Evolutionary conservation across 2,329 filamentous ascomycete genomes (phyloP), one percentile per base, ranked within the genome.

Genomic region (Xylaria sp.): DNA sequence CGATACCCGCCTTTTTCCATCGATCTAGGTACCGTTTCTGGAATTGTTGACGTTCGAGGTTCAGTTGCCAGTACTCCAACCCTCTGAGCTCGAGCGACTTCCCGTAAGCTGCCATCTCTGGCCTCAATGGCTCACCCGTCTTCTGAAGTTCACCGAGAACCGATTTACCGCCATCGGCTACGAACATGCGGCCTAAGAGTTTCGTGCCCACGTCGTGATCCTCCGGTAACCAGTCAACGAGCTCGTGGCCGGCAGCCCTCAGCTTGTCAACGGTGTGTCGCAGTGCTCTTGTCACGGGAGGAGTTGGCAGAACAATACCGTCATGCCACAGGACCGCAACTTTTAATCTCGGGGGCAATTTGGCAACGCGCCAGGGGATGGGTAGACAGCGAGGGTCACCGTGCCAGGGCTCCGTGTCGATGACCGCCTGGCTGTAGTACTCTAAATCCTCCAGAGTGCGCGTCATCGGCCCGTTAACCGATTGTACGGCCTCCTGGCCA

Each of bases 281-380:
- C 10, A 92, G 77, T 0, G 88, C 90, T 6, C 89, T 83, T 0
- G 83, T 79, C 2, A 92, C 84, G 0, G 91, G 91, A 2, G 91
- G 90, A 61, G 92, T 91, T 0, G 91, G 91, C 6, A 79, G 83
- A 4, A 91, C 90, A 59, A 89, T 83, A 10, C 86, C 87, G 76
- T 93, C 91, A 77, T 90, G 82, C 85, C 86, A 89, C 78, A 92
- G 82, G 39, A 92, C 85, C 4, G 82, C 90, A 63, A 93, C 81
- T 52, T 82, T 86, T 28, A 92, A 77, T 63, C 78, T 84, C 25
- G 60, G 3, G 0, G 82, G 79, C 2, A 82, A 69, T 2, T 76
- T 65, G 0, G 77, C 76, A 1, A 73, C 44, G 7, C 84, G 78
- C 88, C 89, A 91, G 0, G 87, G 86, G 28, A 90, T 84, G 0